These are phyloP conservation scores for Penicillium simplicissimum DNA, from an alignment of 495 filamentous ascomycete species.

Conservation along the genomic window DNA sequence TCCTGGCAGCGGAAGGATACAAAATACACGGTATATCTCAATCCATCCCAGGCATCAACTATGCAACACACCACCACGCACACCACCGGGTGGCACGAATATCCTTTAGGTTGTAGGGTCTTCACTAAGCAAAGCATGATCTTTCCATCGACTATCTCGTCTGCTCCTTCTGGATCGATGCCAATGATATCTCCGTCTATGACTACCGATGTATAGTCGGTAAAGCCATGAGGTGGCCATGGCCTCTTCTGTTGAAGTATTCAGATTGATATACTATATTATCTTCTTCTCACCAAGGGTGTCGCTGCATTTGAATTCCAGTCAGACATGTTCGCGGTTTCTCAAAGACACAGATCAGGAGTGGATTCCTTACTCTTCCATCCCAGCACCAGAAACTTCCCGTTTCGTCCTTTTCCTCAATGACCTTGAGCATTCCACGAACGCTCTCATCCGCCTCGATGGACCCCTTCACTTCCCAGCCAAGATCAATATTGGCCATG, in stretches of 20 bases:
- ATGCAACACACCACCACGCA: neutral
- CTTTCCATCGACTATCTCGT: neutral
- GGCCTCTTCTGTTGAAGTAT: too few species aligned
- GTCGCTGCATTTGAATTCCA: neutral
- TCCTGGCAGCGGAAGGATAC: neutral
- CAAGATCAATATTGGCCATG: constrained; percentile 48
- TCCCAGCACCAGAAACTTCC: constrained; percentile 61
- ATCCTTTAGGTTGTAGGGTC: neutral
- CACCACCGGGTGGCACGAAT: neutral
- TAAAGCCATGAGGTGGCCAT: too few species aligned
- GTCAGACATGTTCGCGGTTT: neutral
- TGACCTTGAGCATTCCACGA: constrained; percentile 50
- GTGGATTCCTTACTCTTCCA: constrained; percentile 36
- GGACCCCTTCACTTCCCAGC: constrained; percentile 50
- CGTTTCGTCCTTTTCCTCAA: constrained; percentile 46
- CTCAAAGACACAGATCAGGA: neutral
- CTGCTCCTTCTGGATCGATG: neutral
- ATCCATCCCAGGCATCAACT: neutral
- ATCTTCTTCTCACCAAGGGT: neutral
- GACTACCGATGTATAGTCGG: neutral
- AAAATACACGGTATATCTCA: neutral
- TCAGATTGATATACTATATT: too few species aligned
- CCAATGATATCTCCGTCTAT: neutral
- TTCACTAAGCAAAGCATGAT: neutral
- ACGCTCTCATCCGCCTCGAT: constrained; percentile 52